phyloP scores from a whole-genome alignment of 768 basidiomycete genomes.

The Boletellus ananas region DNA sequence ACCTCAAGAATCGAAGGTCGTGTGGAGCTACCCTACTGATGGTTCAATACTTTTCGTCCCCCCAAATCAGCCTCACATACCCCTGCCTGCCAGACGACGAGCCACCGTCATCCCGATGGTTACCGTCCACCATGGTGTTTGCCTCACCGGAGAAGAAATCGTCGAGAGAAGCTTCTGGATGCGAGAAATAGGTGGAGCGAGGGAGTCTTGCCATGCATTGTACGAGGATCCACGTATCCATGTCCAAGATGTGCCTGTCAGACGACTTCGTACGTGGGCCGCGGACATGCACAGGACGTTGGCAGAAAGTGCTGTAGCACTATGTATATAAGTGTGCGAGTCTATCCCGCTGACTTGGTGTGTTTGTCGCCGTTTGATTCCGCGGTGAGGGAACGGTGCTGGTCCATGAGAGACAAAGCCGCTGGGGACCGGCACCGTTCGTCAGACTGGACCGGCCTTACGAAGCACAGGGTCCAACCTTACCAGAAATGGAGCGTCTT shows the following conservation, averaged over 20 bases:
- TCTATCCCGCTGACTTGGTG: background rate
- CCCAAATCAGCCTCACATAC: background rate
- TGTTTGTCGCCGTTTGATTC: background rate
- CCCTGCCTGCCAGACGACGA: background rate
- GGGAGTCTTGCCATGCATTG: conserved; percentile 14
- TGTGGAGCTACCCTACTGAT: conserved; percentile 2
- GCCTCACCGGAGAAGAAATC: conserved; percentile 12
- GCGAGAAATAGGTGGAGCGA: conserved; percentile 8
- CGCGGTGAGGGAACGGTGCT: no score
- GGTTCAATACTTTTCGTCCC: background rate
- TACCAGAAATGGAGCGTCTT: background rate
- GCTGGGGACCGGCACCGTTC: background rate
- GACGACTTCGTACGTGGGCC: background rate
- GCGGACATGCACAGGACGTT: background rate
- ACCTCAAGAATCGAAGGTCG: conserved; percentile 6
- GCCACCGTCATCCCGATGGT: background rate
- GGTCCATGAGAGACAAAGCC: background rate
- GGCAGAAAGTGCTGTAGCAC: background rate
- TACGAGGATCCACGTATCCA: conserved; percentile 10
- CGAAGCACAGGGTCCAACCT: background rate
- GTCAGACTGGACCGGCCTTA: background rate
- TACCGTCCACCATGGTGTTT: background rate
- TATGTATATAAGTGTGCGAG: background rate
- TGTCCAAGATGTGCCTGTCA: background rate
- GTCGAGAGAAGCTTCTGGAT: conserved; percentile 11